A percentile compares a stretch with the other conserved stretches of the same genome.
Evolutionary conservation across 2,329 filamentous ascomycete genomes (phyloP).

Genomic region (Setomelanomma holmii): DNA sequence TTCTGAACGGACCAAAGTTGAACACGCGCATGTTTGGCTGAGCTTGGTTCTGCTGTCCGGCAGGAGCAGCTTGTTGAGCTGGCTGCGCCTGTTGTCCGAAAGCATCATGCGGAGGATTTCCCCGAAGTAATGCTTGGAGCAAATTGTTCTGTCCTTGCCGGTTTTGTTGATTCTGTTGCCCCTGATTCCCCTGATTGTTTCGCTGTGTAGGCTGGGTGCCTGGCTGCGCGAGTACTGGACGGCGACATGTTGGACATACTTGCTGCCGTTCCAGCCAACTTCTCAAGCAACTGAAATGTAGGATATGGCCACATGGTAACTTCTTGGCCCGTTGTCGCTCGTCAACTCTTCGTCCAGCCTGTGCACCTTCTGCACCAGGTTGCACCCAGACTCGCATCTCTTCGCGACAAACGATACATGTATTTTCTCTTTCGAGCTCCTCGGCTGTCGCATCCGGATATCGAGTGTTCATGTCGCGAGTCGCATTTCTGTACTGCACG

Average conservation of each 20-base stretch:
- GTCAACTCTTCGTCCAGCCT: conserved; percentile 61
- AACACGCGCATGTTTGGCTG: conserved; percentile 45
- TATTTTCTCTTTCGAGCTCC: conserved; percentile 84
- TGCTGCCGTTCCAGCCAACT: conserved; percentile 98
- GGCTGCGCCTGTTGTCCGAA: conserved; percentile 32
- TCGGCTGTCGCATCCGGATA: conserved; percentile 91
- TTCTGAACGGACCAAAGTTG: conserved; percentile 45
- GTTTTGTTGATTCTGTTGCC: conserved; percentile 27
- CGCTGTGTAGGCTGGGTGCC: conserved; percentile 34
- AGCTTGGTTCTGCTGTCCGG: conserved; percentile 27
- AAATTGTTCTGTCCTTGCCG: conserved; percentile 23
- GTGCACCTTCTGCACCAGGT: conserved; percentile 50
- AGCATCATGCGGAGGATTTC: conserved; percentile 25
- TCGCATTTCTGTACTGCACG: conserved; percentile 86
- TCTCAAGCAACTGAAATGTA: conserved; percentile 92
- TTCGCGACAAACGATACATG: conserved; percentile 97
- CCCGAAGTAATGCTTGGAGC: conserved; percentile 26
- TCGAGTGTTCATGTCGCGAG: conserved; percentile 87
- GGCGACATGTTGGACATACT: conserved; percentile 92
- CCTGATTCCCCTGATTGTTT: conserved; percentile 35
- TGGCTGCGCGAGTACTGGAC: conserved; percentile 69
- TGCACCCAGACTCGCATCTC: conserved; percentile 86
- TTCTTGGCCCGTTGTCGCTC: conserved; percentile 92
- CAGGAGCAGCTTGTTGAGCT: conserved; percentile 22
- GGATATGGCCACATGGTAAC: conserved; percentile 91